Evolutionary conservation across 2,329 filamentous ascomycete species (phyloP), one percentile per base, ranked within the genome.

Genomic region (Lasiodiplodia hormozganensis): DNA sequence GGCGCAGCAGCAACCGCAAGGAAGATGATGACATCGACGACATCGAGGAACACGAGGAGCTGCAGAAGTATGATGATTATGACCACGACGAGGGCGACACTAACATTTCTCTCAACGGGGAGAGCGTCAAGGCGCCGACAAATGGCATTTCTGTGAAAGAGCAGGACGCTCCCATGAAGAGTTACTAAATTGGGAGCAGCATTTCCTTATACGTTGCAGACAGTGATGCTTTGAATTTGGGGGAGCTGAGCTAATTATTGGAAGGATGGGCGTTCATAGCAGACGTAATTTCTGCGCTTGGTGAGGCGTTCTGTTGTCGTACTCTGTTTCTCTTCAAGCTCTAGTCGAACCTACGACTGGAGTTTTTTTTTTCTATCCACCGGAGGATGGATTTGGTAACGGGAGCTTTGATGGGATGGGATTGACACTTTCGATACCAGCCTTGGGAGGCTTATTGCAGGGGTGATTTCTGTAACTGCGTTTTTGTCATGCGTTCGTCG

Each of bases 1-100:
- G 67, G 52, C 58, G 67, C 12, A 68, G 67, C 18, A 68, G 67
- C 58, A 60, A 68, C 49, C 36, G 67, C n/a, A 43, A n/a, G 40
- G 67, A 68, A 11, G 52, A 68, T 12, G 67, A 64, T 7, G 67
- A 68, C 25, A 47, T 51, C 21, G 67, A 64, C 12, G 67, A 68
- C n/a, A 47, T 51, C 56, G 57, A 54, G 57, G 66, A 62, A n/a
- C 56, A 58, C 21, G 66, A 68, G 47, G 66, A 68, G 49, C 28
- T 21, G 16, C 25, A 49, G 21, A 23, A 54, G n/a, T 38, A 43
- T 43, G 34, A 65, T 23, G 62, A 56, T 54, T 65, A 65, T 31
- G 62, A 65, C 38, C 60, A 52, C 62, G 52, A 65, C 14, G 62
- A 65, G 34, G 62, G 49, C 11, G 51, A 65, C 38, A 51, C 51